A percentile compares a stretch with the other conserved stretches of the same genome.
phyloP scores from a whole-genome alignment of 768 basidiomycete species.

The Mycena floridula region DNA sequence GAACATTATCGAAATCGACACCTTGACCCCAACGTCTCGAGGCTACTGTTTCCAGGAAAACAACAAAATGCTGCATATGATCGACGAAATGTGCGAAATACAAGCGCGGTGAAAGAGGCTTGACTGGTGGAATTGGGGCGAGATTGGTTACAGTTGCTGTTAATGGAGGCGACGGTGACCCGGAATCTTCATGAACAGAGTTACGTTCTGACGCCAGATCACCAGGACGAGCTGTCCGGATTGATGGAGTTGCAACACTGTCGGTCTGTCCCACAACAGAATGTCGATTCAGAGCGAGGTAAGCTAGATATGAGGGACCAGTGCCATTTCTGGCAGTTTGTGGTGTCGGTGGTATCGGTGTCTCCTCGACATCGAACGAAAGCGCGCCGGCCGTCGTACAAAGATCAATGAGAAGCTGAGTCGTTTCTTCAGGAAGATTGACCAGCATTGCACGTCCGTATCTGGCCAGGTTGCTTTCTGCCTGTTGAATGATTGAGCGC shows the following conservation, averaged over 20 bases:
- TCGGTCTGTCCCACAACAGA: conserved; percentile 36
- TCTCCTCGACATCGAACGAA: conserved; percentile 31
- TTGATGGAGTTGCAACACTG: conserved; percentile 38
- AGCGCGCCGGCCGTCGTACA: conserved; percentile 67
- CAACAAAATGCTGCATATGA: conserved; percentile 74
- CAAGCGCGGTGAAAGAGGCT: conserved; percentile 70
- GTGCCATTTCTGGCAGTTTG: conserved; percentile 22
- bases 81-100: conserved; percentile 96
- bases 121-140: conserved; percentile 26
- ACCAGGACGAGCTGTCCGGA: conserved; percentile 34
- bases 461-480: conserved; percentile 78
- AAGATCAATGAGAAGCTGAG: conserved; percentile 84
- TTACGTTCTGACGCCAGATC: conserved; percentile 31
- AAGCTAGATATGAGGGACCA: conserved; percentile 69
- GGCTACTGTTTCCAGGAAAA: conserved; percentile 87
- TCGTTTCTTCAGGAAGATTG: conserved; percentile 82
- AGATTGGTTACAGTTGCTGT: conserved; percentile 47
- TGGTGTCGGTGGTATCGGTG: conserved; percentile 17
- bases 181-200: conserved; percentile 29
- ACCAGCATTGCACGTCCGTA: conserved; percentile 86
- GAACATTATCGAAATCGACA: conserved; percentile 30
- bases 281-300: conserved; percentile 67
- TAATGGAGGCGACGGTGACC: conserved; percentile 22
- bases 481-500: conserved; percentile 37
- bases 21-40: conserved; percentile 72